Evolutionary conservation across 768 basidiomycete genomes (phyloP).

Genomic region (Phylloporus sp.): DNA sequence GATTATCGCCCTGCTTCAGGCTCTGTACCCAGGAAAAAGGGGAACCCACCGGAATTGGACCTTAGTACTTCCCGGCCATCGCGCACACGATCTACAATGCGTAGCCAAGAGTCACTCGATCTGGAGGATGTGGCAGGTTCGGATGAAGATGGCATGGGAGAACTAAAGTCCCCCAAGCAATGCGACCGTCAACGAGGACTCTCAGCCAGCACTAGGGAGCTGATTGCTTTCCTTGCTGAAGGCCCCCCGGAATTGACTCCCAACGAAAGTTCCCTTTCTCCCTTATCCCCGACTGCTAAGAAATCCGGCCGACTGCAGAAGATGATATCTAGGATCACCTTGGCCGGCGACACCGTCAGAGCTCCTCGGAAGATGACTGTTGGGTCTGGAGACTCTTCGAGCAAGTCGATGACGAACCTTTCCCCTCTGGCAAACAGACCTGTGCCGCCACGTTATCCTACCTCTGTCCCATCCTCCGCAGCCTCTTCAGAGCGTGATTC

Average conservation of each 20-base stretch:
- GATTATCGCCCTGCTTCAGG: slow-evolving; percentile 24
- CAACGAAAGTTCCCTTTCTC: slow-evolving; percentile 42
- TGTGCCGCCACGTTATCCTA: slow-evolving; percentile 55
- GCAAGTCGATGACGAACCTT: slow-evolving; percentile 38
- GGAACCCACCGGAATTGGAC: slow-evolving; percentile 28
- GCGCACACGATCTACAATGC: slow-evolving; percentile 46
- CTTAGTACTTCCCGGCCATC: slow-evolving; percentile 21
- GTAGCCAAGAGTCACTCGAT: slow-evolving; percentile 65
- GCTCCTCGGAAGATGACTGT: slow-evolving; percentile 33
- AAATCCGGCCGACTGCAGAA: slow-evolving; percentile 67
- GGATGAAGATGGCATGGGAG: slow-evolving; percentile 50
- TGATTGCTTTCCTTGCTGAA: slow-evolving; percentile 56
- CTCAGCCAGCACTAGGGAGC: slow-evolving; percentile 44
- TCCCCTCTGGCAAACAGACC: slow-evolving; percentile 55
- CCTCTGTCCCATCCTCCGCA: slow-evolving; percentile 44
- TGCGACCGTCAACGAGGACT: slow-evolving; percentile 33
- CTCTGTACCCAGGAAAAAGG: slow-evolving; percentile 19
- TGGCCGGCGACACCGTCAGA: slow-evolving; percentile 35
- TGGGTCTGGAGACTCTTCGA: slow-evolving; percentile 19
- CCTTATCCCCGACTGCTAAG: slow-evolving; percentile 28
- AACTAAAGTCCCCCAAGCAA: slow-evolving; percentile 39
- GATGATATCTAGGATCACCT: slow-evolving; percentile 78
- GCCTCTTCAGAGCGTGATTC: slow-evolving; percentile 33
- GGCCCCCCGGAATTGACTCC: slow-evolving; percentile 46
- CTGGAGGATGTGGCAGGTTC: slow-evolving; percentile 71